Evolutionary conservation across 202 grass and related monocot species (phyloP).

Genomic region (Zoysia matrella): DNA sequence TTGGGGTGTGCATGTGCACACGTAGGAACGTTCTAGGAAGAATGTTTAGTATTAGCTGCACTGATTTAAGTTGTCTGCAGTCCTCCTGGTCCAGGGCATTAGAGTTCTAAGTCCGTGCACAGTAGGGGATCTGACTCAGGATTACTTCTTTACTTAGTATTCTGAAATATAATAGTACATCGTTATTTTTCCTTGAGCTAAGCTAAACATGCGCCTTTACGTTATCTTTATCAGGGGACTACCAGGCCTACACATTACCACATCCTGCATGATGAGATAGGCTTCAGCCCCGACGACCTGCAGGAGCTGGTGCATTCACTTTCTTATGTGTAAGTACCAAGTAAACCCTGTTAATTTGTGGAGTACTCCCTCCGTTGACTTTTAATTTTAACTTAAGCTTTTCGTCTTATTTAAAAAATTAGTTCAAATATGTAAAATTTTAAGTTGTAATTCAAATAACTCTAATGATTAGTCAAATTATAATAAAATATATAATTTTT

Average conservation of each 20-base stretch:
- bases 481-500: no score
- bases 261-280: conserved; percentile 81
- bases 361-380: no score
- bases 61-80: background rate
- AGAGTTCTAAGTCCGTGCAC: background rate
- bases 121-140: no score
- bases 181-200: background rate
- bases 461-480: no score
- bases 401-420: no score
- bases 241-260: conserved; percentile 85
- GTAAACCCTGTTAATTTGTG: background rate
- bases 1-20: background rate
- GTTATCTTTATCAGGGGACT: conserved; percentile 58
- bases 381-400: no score
- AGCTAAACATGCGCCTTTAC: background rate
- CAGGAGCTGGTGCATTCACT: conserved; percentile 79
- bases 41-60: conserved; percentile 50
- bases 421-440: no score
- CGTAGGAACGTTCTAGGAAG: conserved; percentile 35
- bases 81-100: background rate
- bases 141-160: background rate
- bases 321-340: conserved; percentile 72
- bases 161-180: background rate
- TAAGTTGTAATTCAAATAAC: no score
- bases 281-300: conserved; percentile 66